Conservation (phyloP, 2,329 filamentous ascomycete genomes). For the Hypoxylon sp. region DNA sequence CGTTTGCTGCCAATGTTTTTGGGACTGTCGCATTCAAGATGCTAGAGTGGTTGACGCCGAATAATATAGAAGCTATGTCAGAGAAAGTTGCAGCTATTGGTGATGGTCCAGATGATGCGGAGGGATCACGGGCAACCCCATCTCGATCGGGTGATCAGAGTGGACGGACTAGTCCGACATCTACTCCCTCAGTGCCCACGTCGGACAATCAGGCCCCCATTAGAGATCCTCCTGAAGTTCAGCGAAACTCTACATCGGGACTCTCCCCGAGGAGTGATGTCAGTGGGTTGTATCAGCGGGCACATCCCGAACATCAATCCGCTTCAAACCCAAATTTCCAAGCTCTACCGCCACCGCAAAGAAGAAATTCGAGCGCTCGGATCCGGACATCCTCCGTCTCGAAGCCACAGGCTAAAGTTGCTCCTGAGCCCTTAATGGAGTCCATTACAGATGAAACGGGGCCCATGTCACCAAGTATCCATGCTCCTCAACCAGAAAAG, state of each 20-base stretch:
- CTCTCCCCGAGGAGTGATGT: slow-evolving; percentile 38
- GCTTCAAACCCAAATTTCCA: slow-evolving; percentile 31
- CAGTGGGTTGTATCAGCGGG: slow-evolving; percentile 31
- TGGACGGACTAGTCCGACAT: slow-evolving; percentile 31
- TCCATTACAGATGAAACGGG: slow-evolving; percentile 44
- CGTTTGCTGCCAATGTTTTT: slow-evolving; percentile 75
- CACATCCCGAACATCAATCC: slow-evolving; percentile 35
- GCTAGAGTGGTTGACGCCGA: slow-evolving; percentile 78
- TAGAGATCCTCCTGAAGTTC: slow-evolving; percentile 24
- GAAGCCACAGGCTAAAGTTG: slow-evolving; percentile 45
- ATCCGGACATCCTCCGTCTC: slow-evolving; percentile 53
- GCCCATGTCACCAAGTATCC: slow-evolving; percentile 42
- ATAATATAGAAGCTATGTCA: slow-evolving; percentile 66
- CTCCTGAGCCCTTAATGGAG: slow-evolving; percentile 47
- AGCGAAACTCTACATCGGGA: slow-evolving; percentile 26
- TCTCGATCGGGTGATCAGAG: slow-evolving; percentile 38
- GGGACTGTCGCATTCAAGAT: slow-evolving; percentile 77
- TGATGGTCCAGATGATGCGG: slow-evolving; percentile 24
- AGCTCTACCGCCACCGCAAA: slow-evolving; percentile 43
- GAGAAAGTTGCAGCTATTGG: slow-evolving; percentile 55
- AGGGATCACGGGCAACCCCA: slow-evolving; percentile 50
- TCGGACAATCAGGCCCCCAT: slow-evolving; percentile 19
- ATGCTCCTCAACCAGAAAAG: slow-evolving; percentile 45
- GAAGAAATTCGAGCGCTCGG: slow-evolving; percentile 51
- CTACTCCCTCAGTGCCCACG: slow-evolving; percentile 29